phyloP scores from a whole-genome alignment of 129 eudicot species.

The Scalesia atractyloides region DNA sequence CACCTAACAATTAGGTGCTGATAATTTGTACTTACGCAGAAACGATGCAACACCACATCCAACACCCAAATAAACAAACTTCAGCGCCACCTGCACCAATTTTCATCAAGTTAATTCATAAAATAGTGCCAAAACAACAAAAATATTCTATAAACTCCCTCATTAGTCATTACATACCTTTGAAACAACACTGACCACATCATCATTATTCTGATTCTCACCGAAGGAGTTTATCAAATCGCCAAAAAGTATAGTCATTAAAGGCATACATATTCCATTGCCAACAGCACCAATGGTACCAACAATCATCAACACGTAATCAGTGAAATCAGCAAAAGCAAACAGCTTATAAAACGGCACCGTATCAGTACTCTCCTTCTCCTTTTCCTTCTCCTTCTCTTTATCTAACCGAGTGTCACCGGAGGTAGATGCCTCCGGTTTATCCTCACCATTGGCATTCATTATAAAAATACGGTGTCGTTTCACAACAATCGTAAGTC shows the following conservation, averaged over 20 bases:
- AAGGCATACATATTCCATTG: conserved; percentile 70
- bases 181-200: conserved; percentile 66
- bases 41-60: conserved; percentile 77
- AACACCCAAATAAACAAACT: conserved; percentile 65
- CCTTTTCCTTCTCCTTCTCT: conserved; percentile 22
- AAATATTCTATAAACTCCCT: background rate
- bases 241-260: conserved; percentile 80
- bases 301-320: conserved; percentile 63
- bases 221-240: conserved; percentile 73
- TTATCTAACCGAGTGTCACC: background rate
- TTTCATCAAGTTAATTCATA: background rate
- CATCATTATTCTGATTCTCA: conserved; percentile 33
- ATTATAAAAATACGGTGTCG: background rate
- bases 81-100: conserved; percentile 55
- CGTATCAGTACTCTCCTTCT: conserved; percentile 28
- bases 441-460: conserved; percentile 21
- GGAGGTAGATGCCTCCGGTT: conserved; percentile 26
- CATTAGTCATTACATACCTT: conserved; percentile 41
- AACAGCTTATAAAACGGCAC: conserved; percentile 86
- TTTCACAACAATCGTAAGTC: background rate
- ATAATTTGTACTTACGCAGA: conserved; percentile 61
- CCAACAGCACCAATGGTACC: conserved; percentile 79
- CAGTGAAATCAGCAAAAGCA: conserved; percentile 74
- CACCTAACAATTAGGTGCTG: background rate
- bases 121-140: background rate